Evolutionary conservation across 305 asterid genomes (phyloP), one percentile per base, ranked within the genome.

Genomic region (Fraxinus latifolia): DNA sequence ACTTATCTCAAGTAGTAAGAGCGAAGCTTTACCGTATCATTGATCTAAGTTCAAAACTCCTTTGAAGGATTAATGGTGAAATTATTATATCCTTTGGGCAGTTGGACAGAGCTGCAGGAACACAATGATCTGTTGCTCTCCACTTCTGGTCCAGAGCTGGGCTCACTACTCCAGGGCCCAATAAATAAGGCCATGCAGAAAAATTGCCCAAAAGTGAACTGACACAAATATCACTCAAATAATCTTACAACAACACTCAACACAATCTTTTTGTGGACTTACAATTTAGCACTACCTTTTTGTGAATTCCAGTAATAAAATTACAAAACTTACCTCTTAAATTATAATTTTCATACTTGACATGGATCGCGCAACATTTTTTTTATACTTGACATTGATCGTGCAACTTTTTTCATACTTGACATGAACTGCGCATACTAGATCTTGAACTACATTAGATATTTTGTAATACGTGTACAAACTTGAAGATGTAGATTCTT

Each of bases 401-500:
- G 6, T 47, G 5, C 17, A 12, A 37, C 44, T 7, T 37, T 37
- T 37, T 37, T 37, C 55, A 44, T 44, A 2, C 17, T 44, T 44
- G 55, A 44, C 5, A 14, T 3, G 55, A 5, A 44, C 17, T 1
- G 5, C 0, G 1, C 19, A 12, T 47, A 14, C 19, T 47, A 0
- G 6, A 47, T 44, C 55, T 44, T 44, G 55, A 44, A 12, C 55
- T 12, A 44, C 17, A 11, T 42, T 12, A 14, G 11, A 44, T 44
- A 11, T 44, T 44, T 44, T 47, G 58, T 47, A 47, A 47, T 15
- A 47, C 17, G 0, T 0, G 19, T 47, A 47, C 19, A 44, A 44
- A 44, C 55, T 44, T 44, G 95, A 89, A 82, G 98, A 94, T n/a
- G 98, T 97, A n/a, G 97, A 93, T 83, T 90, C 98, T 1, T 96